phyloP scores from a whole-genome alignment of 257 asterid species.

The Phtheirospermum japonicum region DNA sequence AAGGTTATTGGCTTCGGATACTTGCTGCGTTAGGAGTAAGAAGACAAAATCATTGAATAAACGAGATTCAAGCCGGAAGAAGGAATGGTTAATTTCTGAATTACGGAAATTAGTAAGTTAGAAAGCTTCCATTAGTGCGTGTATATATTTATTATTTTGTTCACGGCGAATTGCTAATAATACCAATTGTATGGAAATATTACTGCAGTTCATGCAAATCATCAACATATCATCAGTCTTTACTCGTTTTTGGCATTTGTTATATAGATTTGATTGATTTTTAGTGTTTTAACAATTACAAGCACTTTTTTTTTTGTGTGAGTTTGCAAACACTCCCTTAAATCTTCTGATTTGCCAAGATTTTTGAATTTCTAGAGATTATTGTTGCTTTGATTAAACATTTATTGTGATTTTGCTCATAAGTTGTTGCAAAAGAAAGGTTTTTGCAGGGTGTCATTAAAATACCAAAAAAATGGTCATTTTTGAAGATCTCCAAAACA shows the following conservation, averaged over 20 bases:
- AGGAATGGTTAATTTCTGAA: conserved; percentile 6
- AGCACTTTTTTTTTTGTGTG: not conserved
- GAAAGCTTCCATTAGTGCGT: not conserved
- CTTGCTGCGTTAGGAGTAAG: conserved; percentile 16
- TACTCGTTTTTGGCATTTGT: conserved; percentile 18
- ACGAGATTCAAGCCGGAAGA: conserved; percentile 14
- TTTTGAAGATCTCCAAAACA: conserved; percentile 29
- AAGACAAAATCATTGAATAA: not conserved
- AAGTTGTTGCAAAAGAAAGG: no score
- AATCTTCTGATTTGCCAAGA: no score
- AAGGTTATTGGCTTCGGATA: not conserved
- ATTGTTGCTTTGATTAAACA: no score
- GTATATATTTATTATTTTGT: conserved; percentile 16
- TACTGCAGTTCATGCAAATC: conserved; percentile 19
- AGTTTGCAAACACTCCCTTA: no score
- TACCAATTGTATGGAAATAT: conserved; percentile 18
- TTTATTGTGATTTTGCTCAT: no score
- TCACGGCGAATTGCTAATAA: conserved; percentile 31
- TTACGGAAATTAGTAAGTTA: conserved; percentile 4
- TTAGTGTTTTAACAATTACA: not conserved
- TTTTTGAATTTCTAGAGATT: no score
- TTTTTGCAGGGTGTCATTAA: no score
- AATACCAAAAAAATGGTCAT: conserved; percentile 1
- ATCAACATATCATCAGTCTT: conserved; percentile 9
- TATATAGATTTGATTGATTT: not conserved